Conservation (phyloP, 495 filamentous ascomycete species). For the Aspergillus asperescens region DNA sequence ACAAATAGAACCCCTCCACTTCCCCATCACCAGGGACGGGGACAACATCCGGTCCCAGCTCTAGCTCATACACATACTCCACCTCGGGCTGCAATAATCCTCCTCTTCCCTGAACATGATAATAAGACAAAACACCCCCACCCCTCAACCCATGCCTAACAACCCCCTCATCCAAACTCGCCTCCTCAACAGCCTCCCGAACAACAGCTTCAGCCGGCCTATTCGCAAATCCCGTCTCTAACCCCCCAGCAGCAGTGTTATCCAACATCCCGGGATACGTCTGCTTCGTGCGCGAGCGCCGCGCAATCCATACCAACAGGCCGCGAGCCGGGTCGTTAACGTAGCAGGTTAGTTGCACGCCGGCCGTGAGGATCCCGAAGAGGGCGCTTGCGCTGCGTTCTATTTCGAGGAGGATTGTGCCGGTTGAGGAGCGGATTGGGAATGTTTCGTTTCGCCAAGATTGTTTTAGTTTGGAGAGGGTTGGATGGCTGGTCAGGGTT, state of each 20-base stretch:
- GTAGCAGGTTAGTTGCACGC: slow-evolving; percentile 49
- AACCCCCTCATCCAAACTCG: slow-evolving; percentile 32
- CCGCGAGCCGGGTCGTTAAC: slow-evolving; percentile 4
- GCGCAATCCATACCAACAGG: slow-evolving; percentile 48
- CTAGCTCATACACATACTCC: slow-evolving; percentile 48
- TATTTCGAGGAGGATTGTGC: slow-evolving; percentile 29
- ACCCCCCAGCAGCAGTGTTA: slow-evolving; percentile 50
- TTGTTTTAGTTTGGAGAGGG: slow-evolving; percentile 25
- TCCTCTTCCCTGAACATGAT: slow-evolving; percentile 28
- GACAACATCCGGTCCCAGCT: slow-evolving; percentile 31
- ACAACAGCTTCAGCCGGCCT: slow-evolving; percentile 46
- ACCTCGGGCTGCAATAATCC: slow-evolving; percentile 40
- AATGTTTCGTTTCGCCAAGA: slow-evolving; percentile 47
- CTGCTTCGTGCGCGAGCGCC: slow-evolving; percentile 39
- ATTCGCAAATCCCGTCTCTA: slow-evolving; percentile 29
- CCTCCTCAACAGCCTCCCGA: slow-evolving; percentile 52
- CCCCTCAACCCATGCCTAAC: slow-evolving; percentile 20
- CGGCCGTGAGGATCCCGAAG: slow-evolving; percentile 47
- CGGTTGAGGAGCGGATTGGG: slow-evolving; percentile 22
- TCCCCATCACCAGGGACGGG: slow-evolving; percentile 48
- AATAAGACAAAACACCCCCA: slow-evolving; percentile 30
- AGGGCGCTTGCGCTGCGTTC: slow-evolving; percentile 44
- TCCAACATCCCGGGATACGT: slow-evolving; percentile 53
- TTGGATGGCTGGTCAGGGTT: slow-evolving; percentile 46
- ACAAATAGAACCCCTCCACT: slow-evolving; percentile 45